These are phyloP conservation scores for Glaciozyma antarctica DNA, from an alignment of 768 basidiomycete genomes.

Conservation along the genomic window DNA sequence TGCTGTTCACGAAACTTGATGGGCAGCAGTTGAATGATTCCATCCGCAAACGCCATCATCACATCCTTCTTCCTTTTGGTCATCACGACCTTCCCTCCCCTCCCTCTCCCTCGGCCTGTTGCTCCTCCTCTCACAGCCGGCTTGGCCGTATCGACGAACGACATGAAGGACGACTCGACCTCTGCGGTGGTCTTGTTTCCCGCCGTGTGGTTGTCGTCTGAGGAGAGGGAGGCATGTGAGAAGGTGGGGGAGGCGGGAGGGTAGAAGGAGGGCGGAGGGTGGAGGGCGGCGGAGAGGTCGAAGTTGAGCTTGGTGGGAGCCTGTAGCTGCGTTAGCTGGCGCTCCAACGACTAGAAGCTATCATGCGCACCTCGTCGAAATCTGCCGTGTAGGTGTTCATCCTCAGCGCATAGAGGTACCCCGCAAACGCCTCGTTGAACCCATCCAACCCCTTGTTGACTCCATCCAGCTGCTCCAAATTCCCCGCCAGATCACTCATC, in stretches of 20 bases:
- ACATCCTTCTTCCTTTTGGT: slow-evolving; percentile 18
- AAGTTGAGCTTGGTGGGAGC: slow-evolving; percentile 29
- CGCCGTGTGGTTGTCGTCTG: background rate
- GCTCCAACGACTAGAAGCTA: background rate
- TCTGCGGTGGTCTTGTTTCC: background rate
- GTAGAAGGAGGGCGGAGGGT: background rate
- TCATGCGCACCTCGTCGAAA: slow-evolving; percentile 19
- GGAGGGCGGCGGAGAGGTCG: slow-evolving; percentile 12
- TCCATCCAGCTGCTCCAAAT: slow-evolving; percentile 10
- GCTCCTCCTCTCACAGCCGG: slow-evolving; percentile 1
- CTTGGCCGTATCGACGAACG: slow-evolving; percentile 18
- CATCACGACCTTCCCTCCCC: background rate
- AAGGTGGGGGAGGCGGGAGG: background rate
- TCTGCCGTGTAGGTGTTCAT: slow-evolving; percentile 32
- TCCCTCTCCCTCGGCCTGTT: background rate
- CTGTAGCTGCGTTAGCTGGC: background rate
- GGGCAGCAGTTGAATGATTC: slow-evolving; percentile 21
- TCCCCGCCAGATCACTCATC: slow-evolving; percentile 25
- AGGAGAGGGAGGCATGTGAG: background rate
- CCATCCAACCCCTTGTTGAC: slow-evolving; percentile 15
- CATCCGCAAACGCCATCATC: slow-evolving; percentile 27
- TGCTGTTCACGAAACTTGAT: slow-evolving; percentile 25
- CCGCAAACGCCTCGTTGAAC: slow-evolving; percentile 33
- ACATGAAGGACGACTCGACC: slow-evolving; percentile 6
- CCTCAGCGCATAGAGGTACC: slow-evolving; percentile 25